Percentiles rank a stretch among this genome's conserved stretches.
These are phyloP conservation scores for Aspergillus sp. DNA, from an alignment of 2,329 filamentous ascomycete species.

Conservation along the genomic window DNA sequence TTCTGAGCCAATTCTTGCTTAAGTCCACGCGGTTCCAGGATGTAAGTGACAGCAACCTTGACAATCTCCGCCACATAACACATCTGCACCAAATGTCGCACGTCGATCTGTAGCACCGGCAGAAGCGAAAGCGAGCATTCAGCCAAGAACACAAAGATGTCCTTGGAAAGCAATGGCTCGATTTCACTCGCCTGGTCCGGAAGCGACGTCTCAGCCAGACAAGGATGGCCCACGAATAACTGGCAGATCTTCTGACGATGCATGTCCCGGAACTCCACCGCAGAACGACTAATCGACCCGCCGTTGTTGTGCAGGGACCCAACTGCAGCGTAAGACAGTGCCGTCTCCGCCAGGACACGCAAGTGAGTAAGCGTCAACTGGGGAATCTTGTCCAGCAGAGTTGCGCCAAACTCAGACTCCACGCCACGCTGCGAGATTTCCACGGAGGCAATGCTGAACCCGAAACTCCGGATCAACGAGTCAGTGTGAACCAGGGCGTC, in stretches of 20 bases:
- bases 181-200: conserved; percentile 32
- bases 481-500: conserved; percentile 46
- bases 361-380: conserved; percentile 79
- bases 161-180: conserved; percentile 32
- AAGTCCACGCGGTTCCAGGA: conserved; percentile 32
- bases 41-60: conserved; percentile 62
- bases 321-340: conserved; percentile 73
- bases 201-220: conserved; percentile 26
- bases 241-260: conserved; percentile 67
- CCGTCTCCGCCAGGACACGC: conserved; percentile 80
- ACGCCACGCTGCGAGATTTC: conserved; percentile 90
- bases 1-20: conserved; percentile 27
- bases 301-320: conserved; percentile 59
- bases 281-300: conserved; percentile 50
- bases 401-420: conserved; percentile 64
- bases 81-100: conserved; percentile 71
- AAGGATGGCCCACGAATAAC: conserved; percentile 59
- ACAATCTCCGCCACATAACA: conserved; percentile 90
- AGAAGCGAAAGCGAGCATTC: conserved; percentile 68
- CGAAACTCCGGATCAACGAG: conserved; percentile 49
- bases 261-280: conserved; percentile 60
- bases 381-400: conserved; percentile 74
- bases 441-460: conserved; percentile 76
- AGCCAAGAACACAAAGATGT: conserved; percentile 58
- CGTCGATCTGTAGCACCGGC: conserved; percentile 62